A percentile compares a stretch with the other conserved stretches of the same genome.
Conservation (phyloP, 2,329 filamentous ascomycete species). For the Alternaria atra region DNA sequence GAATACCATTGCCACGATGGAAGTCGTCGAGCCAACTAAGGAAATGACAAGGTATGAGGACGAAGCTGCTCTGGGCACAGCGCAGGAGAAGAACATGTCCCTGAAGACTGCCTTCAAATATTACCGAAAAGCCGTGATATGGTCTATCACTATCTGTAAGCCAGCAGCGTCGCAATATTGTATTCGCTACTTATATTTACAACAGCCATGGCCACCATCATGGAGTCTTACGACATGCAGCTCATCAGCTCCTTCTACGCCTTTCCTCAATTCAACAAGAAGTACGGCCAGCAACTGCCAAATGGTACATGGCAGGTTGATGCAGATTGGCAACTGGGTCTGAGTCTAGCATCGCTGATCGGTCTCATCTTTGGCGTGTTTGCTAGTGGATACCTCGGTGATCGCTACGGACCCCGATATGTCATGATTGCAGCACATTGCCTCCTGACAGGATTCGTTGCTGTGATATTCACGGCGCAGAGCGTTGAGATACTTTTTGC, state of each 20-base stretch:
- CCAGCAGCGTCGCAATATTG: not conserved
- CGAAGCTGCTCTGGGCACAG: slow-evolving; percentile 9
- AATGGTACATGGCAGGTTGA: slow-evolving; percentile 48
- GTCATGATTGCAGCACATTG: slow-evolving; percentile 19
- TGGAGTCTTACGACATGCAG: slow-evolving; percentile 85
- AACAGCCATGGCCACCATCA: slow-evolving; percentile 77
- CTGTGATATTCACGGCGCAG: slow-evolving; percentile 14
- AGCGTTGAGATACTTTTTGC: slow-evolving; percentile 64
- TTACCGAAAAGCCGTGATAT: slow-evolving; percentile 83
- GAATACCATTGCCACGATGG: too few species aligned
- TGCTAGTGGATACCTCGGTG: slow-evolving; percentile 50
- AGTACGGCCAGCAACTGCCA: slow-evolving; percentile 46
- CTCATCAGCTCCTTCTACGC: slow-evolving; percentile 78
- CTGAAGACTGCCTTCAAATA: slow-evolving; percentile 75
- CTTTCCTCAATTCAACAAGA: slow-evolving; percentile 50
- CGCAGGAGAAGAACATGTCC: slow-evolving; percentile 12
- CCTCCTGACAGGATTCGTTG: slow-evolving; percentile 14
- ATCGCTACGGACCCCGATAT: slow-evolving; percentile 45
- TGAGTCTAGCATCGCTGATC: slow-evolving; percentile 4
- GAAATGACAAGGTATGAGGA: not conserved
- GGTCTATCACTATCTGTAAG: slow-evolving; percentile 76
- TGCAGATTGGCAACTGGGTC: slow-evolving; percentile 51
- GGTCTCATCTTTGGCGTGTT: slow-evolving; percentile 49
- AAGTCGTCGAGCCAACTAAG: too few species aligned
- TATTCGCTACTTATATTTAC: too few species aligned